A percentile compares a stretch with the other conserved stretches of the same genome.
These are phyloP conservation scores for Clarireedia sp. DNA, from an alignment of 2,329 filamentous ascomycete species.

Conservation along the genomic window DNA sequence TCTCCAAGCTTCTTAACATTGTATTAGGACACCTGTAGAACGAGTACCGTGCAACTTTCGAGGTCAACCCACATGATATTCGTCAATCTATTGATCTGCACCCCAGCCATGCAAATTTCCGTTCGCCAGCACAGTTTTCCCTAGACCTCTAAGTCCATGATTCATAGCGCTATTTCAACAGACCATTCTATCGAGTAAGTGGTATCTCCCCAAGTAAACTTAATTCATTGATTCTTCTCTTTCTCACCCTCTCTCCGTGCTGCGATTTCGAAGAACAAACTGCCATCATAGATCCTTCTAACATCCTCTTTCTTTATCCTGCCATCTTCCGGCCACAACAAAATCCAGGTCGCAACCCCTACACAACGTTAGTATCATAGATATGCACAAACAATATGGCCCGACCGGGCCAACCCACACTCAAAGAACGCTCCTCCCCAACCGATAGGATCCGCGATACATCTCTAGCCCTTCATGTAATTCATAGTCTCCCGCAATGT, in stretches of 20 bases:
- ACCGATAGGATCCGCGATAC: constrained; percentile 37
- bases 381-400: neutral
- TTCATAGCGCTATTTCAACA: neutral
- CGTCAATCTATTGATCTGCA: too few relatives aligned
- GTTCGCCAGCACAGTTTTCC: too few relatives aligned
- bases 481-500: constrained; percentile 31
- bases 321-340: constrained; percentile 49
- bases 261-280: constrained; percentile 39
- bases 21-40: too few relatives aligned
- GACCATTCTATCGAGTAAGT: neutral
- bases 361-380: neutral
- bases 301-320: constrained; percentile 50
- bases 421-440: constrained; percentile 26
- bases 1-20: too few relatives aligned
- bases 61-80: too few relatives aligned
- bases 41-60: too few relatives aligned
- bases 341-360: constrained; percentile 42
- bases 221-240: neutral
- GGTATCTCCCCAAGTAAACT: neutral
- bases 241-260: constrained; percentile 19
- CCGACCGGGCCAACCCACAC: constrained; percentile 28
- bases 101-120: too few relatives aligned
- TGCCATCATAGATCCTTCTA: constrained; percentile 44
- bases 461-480: constrained; percentile 34
- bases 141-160: too few relatives aligned